Evolutionary conservation across 2,329 filamentous ascomycete genomes (phyloP).

Genomic region (Neospermospora avenae): DNA sequence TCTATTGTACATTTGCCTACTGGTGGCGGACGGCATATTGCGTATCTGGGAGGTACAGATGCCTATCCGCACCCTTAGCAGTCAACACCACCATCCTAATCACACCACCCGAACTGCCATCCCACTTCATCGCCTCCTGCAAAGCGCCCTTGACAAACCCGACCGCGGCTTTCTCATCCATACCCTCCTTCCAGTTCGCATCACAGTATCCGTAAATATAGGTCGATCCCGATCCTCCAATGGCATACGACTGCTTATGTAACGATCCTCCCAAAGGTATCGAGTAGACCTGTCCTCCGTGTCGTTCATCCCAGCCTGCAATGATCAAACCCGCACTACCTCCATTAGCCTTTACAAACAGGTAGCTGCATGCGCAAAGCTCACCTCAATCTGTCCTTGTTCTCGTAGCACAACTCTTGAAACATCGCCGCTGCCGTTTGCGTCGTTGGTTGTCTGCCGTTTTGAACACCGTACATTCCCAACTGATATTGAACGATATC

Average conservation of each 20-base stretch:
- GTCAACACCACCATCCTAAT: constrained; percentile 98
- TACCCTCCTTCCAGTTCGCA: constrained; percentile 89
- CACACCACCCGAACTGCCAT: constrained; percentile 96
- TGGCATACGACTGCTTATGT: constrained; percentile 95
- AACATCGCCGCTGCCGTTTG: constrained; percentile 95
- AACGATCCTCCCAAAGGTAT: constrained; percentile 95
- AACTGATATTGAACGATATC: constrained; percentile 98
- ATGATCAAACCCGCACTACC: constrained; percentile 91
- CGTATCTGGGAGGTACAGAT: constrained; percentile 92
- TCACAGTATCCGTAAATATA: constrained; percentile 99
- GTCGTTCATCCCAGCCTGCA: constrained; percentile 92
- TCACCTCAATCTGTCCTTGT: constrained; percentile 90
- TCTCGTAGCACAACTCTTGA: constrained; percentile 96
- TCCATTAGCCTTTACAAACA: constrained; percentile 22
- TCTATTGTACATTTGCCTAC: constrained; percentile 48
- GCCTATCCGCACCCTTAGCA: constrained; percentile 81
- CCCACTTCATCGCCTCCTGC: constrained; percentile 97
- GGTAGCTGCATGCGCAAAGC: constrained; percentile 34
- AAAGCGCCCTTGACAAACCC: constrained; percentile 89
- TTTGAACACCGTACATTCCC: constrained; percentile 85
- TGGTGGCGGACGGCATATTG: constrained; percentile 57
- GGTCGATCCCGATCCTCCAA: constrained; percentile 93
- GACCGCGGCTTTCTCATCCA: constrained; percentile 89
- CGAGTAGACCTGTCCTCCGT: constrained; percentile 95
- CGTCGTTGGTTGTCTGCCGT: constrained; percentile 86